A percentile compares a stretch with the other conserved stretches of the same genome.
Evolutionary conservation across 2,329 filamentous ascomycete species (phyloP).

Genomic region (Claviceps monticola): DNA sequence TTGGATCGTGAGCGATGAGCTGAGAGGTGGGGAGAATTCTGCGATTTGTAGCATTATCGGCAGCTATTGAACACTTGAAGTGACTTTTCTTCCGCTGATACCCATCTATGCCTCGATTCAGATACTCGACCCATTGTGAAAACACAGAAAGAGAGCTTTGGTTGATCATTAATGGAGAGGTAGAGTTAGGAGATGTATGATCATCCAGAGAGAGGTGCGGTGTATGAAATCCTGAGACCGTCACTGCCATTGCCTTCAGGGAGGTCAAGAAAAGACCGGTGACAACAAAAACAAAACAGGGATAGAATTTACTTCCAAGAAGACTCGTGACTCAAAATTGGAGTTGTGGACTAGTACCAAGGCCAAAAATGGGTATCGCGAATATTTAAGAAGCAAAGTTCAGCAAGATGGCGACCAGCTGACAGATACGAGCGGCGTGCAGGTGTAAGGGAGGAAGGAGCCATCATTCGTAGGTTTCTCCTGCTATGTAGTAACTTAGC

Average conservation of each 20-base stretch:
- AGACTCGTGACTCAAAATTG: conserved; percentile 14
- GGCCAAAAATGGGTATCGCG: conserved; percentile 19
- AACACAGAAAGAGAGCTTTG: not conserved
- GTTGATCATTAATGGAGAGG: not conserved
- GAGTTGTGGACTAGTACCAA: conserved; percentile 18
- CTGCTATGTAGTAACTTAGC: not conserved
- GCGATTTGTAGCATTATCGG: conserved; percentile 7
- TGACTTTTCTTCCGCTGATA: not conserved
- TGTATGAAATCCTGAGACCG: conserved; percentile 11
- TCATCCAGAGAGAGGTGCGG: conserved; percentile 7
- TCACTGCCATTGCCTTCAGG: conserved; percentile 23
- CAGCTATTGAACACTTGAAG: conserved; percentile 10
- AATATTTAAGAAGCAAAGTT: conserved; percentile 21
- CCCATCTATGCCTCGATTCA: not conserved
- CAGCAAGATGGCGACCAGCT: conserved; percentile 7
- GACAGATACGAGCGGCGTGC: not conserved
- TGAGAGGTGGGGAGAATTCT: not conserved
- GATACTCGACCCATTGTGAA: not conserved
- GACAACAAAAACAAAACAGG: conserved; percentile 21
- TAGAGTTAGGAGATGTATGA: not conserved
- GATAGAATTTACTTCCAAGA: conserved; percentile 23
- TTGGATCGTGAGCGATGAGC: not conserved
- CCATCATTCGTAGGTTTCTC: not conserved
- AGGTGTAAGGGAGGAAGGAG: conserved; percentile 1
- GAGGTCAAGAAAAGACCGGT: conserved; percentile 13